These are phyloP conservation scores for Penicillium sp. DNA, from an alignment of 2,329 filamentous ascomycete genomes.

Conservation along the genomic window DNA sequence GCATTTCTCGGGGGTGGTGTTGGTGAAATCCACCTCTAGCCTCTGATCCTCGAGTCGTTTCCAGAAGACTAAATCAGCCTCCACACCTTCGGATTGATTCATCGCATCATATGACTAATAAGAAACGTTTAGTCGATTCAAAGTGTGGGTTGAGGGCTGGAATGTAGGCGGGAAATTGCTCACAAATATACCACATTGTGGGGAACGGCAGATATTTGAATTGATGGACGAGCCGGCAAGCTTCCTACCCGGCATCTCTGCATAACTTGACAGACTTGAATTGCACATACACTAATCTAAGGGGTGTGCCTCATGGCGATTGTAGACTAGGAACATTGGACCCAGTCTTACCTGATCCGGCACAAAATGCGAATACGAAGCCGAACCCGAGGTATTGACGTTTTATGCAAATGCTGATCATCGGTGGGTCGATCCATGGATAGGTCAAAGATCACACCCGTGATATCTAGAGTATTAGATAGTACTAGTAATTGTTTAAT, in stretches of 20 bases:
- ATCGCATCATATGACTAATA: neutral
- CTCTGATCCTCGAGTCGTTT: neutral
- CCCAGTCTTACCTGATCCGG: neutral
- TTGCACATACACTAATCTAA: too few relatives aligned
- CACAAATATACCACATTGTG: neutral
- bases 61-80: conserved; percentile 12
- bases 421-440: neutral
- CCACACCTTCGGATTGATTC: conserved; percentile 2
- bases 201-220: neutral
- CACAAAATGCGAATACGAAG: conserved; percentile 4
- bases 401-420: neutral
- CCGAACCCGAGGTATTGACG: conserved; percentile 6
- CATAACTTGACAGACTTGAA: conserved; percentile 23
- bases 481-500: too few relatives aligned
- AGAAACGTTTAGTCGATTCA: neutral
- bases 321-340: neutral
- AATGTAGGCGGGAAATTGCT: neutral
- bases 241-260: neutral
- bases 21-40: conserved; percentile 1
- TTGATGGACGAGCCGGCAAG: neutral
- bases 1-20: neutral
- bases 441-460: too few relatives aligned
- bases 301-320: too few relatives aligned
- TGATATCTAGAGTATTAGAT: too few relatives aligned
- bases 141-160: neutral